Base-by-base conservation (phyloP, 225 moss, liverwort and hornwort species). In the Asterella californica region DNA sequence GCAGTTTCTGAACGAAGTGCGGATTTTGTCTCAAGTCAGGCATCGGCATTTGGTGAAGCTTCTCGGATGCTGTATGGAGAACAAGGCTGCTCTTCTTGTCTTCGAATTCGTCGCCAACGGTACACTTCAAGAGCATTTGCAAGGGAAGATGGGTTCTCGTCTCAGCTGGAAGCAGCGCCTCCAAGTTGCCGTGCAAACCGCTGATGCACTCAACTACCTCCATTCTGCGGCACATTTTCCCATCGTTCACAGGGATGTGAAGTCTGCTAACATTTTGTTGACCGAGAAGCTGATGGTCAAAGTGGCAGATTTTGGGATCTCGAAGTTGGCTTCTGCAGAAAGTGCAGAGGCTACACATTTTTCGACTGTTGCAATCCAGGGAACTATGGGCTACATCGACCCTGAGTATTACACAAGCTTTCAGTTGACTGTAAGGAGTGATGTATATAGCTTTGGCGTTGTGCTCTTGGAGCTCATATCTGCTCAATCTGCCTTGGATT, bases 381-480 rank as follows among this genome's bases (percentile, higher is more conserved):
- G 78, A 4, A 83, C 83, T 47, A 48, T 78, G 85, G 93, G 93
- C 5, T 93, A 93, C 68, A 66, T 93, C 29, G 91, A 93, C 38
- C 91, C 91, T 9, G 90, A 93, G 60, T 91, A 93, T 81, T 93
- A 88, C 87, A 81, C 80, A 83, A 85, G 88, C 24, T 83, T 88
- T 33, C 90, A 90, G 53, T 69, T 93, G 14, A 90, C 90, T 6
- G 89, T 80, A 30, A 93, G 90, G 89, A 89, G 89, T 75, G 91
- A 93, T 66, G 90, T 93, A 10, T 93, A 89, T 78, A 90, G 90
- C 76, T 91, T 93, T 73, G 93, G 93, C 25, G 93, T 93, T 37
- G 93, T 93, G 45, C 82, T 91, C 0, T 49, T 93, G 45, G 93
- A 93, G 78, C 84, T 93, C 0, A 84, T 91, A 11, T 85, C 90